A percentile compares a stretch with the other conserved stretches of the same genome.
Evolutionary conservation across 257 asterid species (phyloP).

Genomic region (Galeopsis tetrahit): DNA sequence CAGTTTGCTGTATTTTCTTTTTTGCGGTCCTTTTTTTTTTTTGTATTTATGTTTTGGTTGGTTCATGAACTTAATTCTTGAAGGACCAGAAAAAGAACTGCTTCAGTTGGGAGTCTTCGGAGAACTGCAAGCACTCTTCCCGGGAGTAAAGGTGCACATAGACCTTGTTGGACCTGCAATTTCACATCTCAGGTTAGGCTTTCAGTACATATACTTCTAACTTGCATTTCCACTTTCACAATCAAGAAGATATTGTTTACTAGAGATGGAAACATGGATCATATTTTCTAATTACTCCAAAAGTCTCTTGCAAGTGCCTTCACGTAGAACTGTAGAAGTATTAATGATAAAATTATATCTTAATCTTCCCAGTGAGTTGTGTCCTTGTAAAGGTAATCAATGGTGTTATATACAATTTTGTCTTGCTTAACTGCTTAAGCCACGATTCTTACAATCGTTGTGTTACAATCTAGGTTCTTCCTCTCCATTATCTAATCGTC

Average conservation of each 20-base stretch:
- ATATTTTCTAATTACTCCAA: no score
- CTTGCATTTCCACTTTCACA: conserved; percentile 27
- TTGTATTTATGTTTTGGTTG: conserved; percentile 32
- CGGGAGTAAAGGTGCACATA: conserved; percentile 61
- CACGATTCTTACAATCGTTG: conserved; percentile 15
- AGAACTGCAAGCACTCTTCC: conserved; percentile 80
- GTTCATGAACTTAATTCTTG: conserved; percentile 34
- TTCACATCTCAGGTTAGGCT: conserved; percentile 64
- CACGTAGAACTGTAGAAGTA: no score
- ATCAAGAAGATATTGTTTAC: conserved; percentile 3
- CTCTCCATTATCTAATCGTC: conserved; percentile 44
- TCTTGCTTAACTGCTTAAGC: no score
- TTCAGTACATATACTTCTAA: conserved; percentile 10
- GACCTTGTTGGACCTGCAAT: conserved; percentile 87
- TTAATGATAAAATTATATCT: no score
- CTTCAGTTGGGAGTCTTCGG: conserved; percentile 76
- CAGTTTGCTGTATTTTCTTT: neutral
- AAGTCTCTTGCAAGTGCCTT: no score
- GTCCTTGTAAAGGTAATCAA: no score
- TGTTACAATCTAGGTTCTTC: conserved; percentile 56
- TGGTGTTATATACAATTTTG: no score
- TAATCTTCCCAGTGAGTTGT: no score
- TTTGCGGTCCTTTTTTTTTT: neutral
- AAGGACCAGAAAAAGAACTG: conserved; percentile 94
- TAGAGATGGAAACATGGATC: no score